Conservation (phyloP, 2,329 filamentous ascomycete species). For the Ceratocystis diversiconidia region DNA sequence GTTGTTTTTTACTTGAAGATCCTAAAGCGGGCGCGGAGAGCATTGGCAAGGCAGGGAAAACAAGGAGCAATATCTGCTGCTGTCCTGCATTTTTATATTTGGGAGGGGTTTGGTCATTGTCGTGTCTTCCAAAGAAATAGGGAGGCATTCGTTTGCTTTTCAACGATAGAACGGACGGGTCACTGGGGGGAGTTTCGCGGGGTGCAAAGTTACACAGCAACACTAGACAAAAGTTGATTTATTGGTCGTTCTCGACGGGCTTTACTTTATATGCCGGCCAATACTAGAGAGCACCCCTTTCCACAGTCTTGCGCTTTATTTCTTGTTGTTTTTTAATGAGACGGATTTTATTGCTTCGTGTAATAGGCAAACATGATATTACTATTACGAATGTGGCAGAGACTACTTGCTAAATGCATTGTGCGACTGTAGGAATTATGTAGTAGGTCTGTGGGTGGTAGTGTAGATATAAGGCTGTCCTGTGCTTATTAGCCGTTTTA, state of each 20-base stretch:
- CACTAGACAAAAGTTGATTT: constrained; percentile 55
- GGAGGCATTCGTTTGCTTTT: constrained; percentile 27
- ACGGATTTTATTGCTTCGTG: constrained; percentile 6
- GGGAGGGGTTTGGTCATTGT: constrained; percentile 18
- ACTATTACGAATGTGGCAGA: neutral
- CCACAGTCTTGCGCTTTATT: constrained; percentile 12
- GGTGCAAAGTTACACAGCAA: constrained; percentile 20
- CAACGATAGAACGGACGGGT: constrained; percentile 28
- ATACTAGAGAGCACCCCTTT: constrained; percentile 13
- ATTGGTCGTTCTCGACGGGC: constrained; percentile 35
- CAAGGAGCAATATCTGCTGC: constrained; percentile 5
- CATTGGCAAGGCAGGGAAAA: constrained; percentile 16
- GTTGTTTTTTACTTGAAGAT: constrained; percentile 17
- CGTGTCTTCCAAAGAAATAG: constrained; percentile 25
- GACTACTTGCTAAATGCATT: neutral
- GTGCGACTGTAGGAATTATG: neutral
- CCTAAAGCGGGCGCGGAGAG: constrained; percentile 19
- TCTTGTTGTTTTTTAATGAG: constrained; percentile 11
- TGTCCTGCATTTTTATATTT: constrained; percentile 15
- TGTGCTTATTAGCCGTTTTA: too few relatives aligned
- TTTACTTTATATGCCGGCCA: neutral
- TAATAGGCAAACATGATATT: neutral
- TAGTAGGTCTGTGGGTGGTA: too few relatives aligned
- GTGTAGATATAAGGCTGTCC: too few relatives aligned
- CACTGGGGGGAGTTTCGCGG: constrained; percentile 23